Percentiles rank a stretch among this genome's conserved stretches.
Evolutionary conservation across 768 basidiomycete species (phyloP).

Genomic region (Saitozyma sp.): DNA sequence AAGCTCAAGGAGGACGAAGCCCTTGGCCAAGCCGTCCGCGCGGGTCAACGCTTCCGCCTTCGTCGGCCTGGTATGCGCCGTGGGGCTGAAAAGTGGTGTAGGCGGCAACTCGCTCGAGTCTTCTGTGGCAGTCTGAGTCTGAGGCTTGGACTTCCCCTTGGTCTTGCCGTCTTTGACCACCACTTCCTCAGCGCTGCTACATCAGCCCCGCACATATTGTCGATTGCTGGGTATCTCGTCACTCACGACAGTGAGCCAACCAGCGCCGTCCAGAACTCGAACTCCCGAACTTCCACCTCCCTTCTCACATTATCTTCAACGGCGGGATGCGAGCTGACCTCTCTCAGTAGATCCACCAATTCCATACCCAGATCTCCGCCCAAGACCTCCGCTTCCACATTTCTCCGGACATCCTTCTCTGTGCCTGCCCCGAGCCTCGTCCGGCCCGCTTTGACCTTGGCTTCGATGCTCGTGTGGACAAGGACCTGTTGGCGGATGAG

Average conservation of each 20-base stretch:
- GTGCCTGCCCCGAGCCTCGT: conserved; percentile 64
- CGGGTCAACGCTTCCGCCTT: conserved; percentile 59
- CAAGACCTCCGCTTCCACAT: conserved; percentile 39
- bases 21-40: conserved; percentile 70
- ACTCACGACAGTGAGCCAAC: conserved; percentile 25
- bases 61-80: conserved; percentile 50
- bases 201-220: not conserved
- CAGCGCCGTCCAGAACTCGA: conserved; percentile 41
- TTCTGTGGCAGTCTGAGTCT: too few species aligned
- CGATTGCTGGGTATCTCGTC: too few species aligned
- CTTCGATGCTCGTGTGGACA: conserved; percentile 23
- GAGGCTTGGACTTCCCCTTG: conserved; percentile 1
- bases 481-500: conserved; percentile 49
- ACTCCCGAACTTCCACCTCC: conserved; percentile 42
- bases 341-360: conserved; percentile 35
- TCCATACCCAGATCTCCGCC: conserved; percentile 36
- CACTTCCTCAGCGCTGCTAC: conserved; percentile 47
- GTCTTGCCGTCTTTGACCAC: not conserved
- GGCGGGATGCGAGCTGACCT: conserved; percentile 37
- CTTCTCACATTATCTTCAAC: conserved; percentile 33
- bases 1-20: conserved; percentile 71
- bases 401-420: conserved; percentile 45
- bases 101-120: conserved; percentile 50
- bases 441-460: conserved; percentile 73
- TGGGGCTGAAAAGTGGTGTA: conserved; percentile 55